phyloP scores from a whole-genome alignment of 345 rosid genomes.

The Arabis hirsuta region DNA sequence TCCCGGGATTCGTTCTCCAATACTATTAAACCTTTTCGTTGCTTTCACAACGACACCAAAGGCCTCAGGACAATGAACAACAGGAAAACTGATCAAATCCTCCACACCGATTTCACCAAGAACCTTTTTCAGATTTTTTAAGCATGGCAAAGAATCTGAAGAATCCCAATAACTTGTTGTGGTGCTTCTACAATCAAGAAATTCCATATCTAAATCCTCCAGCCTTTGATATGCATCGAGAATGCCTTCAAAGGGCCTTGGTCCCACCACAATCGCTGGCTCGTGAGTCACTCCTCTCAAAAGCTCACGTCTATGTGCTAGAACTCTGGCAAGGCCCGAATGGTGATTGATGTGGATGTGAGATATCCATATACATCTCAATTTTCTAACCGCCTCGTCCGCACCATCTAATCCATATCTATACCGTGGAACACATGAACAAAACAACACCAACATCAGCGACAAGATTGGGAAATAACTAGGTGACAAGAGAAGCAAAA shows the following conservation, averaged over 20 bases:
- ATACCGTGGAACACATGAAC: too few species aligned
- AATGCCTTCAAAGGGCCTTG: slow-evolving; percentile 72
- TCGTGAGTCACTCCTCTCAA: slow-evolving; percentile 70
- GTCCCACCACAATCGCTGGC: slow-evolving; percentile 78
- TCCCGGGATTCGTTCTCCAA: too few species aligned
- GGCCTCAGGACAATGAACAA: too few species aligned
- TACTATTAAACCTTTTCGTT: too few species aligned
- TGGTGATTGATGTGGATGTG: slow-evolving; percentile 99
- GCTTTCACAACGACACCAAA: too few species aligned
- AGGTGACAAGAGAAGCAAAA: too few species aligned
- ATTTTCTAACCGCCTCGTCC: slow-evolving; percentile 62
- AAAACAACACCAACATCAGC: too few species aligned
- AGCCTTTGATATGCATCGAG: slow-evolving; percentile 86
- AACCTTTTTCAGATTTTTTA: too few species aligned
- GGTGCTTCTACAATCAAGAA: slow-evolving; percentile 84
- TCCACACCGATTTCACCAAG: too few species aligned
- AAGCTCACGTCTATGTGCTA: slow-evolving; percentile 53
- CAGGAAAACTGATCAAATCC: too few species aligned
- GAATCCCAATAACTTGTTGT: slow-evolving; percentile 56
- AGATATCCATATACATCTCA: slow-evolving; percentile 87
- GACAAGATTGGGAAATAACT: too few species aligned
- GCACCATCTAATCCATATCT: slow-evolving; percentile 78
- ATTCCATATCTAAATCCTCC: slow-evolving; percentile 88
- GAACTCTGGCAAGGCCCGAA: background rate
- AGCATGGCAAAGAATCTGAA: too few species aligned